Base-by-base conservation (phyloP, 2,329 filamentous ascomycete genomes). In the Fulvia fulva region DNA sequence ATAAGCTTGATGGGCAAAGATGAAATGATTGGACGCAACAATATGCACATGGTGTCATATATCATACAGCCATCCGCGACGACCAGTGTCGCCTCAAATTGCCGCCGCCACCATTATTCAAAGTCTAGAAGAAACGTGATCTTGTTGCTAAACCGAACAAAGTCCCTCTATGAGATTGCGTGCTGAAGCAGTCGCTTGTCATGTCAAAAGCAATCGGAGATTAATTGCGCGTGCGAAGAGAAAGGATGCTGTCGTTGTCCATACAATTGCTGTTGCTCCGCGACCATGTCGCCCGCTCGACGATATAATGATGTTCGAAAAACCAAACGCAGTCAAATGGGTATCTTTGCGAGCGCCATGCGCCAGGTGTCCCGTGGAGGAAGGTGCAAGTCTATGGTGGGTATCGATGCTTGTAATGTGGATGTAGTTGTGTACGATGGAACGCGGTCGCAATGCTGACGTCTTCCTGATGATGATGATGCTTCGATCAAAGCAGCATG, bases 261-360 rank as follows among this genome's bases (percentile, higher is more conserved):
- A 50, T 51, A 58, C 46, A 49, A 34, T 26, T 45, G 32, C 51
- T 26, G 51, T 28, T 43, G 19, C 11, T 11, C n/a, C 26, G 11
- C 26, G n/a, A 32, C 23, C 23, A 26, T 50, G 22, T n/a, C 47
- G n/a, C n/a, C 26, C 30, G n/a, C 8, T 50, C 47, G 23, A 11
- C 12, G 19, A 41, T 14, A 41, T 53, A 23, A 41, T 53, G 51
- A n/a, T 54, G 51, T 25, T 53, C n/a, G 16, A 44, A 30, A 41
- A 45, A 46, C 19, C 19, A 52, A 52, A 52, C 45, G 23, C 19
- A 44, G 21, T 56, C 49, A 53, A 61, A 65, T 63, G 56, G 65
- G 63, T 63, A 65, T 64, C 64, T 60, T 57, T 64, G 58, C 59
- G 55, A 62, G 60, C 59, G 60, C 62, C 58, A 37, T 60, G 57